A percentile compares a stretch with the other conserved stretches of the same genome.
Evolutionary conservation across 495 filamentous ascomycete species (phyloP).

Genomic region (Penicillium maclennaniae): DNA sequence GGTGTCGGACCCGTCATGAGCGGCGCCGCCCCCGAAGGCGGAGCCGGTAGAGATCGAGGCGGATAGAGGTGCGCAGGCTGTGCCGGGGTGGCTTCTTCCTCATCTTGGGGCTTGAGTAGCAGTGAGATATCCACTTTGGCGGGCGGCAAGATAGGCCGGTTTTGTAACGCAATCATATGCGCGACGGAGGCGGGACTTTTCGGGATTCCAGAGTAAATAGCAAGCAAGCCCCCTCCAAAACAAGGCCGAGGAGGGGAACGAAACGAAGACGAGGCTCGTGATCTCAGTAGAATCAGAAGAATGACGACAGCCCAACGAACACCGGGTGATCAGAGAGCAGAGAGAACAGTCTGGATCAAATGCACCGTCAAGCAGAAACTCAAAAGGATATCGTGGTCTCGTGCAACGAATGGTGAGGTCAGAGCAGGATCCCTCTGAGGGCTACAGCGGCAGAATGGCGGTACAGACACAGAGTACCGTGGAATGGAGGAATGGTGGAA

Average conservation of each 20-base stretch:
- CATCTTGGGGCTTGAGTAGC: slow-evolving; percentile 74
- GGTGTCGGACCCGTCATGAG: slow-evolving; percentile 33
- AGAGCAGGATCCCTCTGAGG: slow-evolving; percentile 8
- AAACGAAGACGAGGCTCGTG: slow-evolving; percentile 7
- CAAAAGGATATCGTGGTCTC: slow-evolving; percentile 15
- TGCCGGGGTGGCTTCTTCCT: slow-evolving; percentile 63
- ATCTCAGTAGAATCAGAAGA: slow-evolving; percentile 5
- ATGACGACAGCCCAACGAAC: slow-evolving; percentile 13
- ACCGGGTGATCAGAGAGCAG: slow-evolving; percentile 4
- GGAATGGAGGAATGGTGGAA: slow-evolving; percentile 3
- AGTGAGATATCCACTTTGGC: slow-evolving; percentile 88
- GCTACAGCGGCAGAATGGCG: slow-evolving; percentile 12
- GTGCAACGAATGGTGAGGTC: slow-evolving; percentile 28
- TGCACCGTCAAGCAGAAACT: slow-evolving; percentile 12
- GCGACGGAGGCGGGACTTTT: slow-evolving; percentile 26
- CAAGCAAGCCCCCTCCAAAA: slow-evolving; percentile 3
- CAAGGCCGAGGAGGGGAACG: slow-evolving; percentile 1
- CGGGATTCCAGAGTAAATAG: slow-evolving; percentile 3
- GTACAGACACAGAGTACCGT: slow-evolving; percentile 17
- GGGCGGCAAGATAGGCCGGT: slow-evolving; percentile 47
- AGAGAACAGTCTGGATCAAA: slow-evolving; percentile 6
- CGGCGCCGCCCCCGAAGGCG: slow-evolving; percentile 31
- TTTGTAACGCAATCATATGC: slow-evolving; percentile 53
- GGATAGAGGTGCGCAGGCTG: slow-evolving; percentile 49
- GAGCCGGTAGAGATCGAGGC: slow-evolving; percentile 47